Evolutionary conservation across 768 basidiomycete species (phyloP).

Genomic region (Agrocybe praecox): DNA sequence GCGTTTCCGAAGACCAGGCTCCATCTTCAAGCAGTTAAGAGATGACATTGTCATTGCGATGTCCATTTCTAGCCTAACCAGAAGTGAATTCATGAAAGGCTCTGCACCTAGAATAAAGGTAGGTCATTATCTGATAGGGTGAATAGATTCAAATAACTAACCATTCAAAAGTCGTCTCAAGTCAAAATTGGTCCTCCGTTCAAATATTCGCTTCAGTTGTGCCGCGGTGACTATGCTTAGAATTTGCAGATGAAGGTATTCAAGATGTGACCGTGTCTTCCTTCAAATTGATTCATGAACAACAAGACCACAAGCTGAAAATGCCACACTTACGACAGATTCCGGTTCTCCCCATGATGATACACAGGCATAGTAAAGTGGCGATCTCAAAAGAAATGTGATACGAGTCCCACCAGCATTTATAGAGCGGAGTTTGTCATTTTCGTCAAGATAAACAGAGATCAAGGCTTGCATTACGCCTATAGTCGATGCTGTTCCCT

Average conservation of each 20-base stretch:
- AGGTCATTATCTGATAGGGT: not conserved
- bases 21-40: constrained; percentile 78
- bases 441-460: constrained; percentile 92
- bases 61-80: constrained; percentile 73
- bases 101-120: constrained; percentile 65
- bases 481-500: constrained; percentile 75
- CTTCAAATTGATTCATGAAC: constrained; percentile 39
- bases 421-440: constrained; percentile 84
- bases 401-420: constrained; percentile 84
- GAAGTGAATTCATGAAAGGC: constrained; percentile 72
- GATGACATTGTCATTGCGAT: constrained; percentile 83
- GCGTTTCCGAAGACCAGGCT: constrained; percentile 65
- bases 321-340: constrained; percentile 71
- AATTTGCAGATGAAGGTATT: constrained; percentile 94
- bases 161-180: constrained; percentile 75
- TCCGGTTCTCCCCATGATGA: constrained; percentile 97
- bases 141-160: constrained; percentile 19
- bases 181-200: constrained; percentile 91
- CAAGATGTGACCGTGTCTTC: constrained; percentile 91
- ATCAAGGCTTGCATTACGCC: constrained; percentile 96
- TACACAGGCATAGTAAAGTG: constrained; percentile 89
- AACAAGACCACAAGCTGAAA: not conserved
- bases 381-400: constrained; percentile 82
- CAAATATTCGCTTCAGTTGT: constrained; percentile 86
- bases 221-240: constrained; percentile 85